Percentiles rank a stretch among this genome's conserved stretches.
These are phyloP conservation scores for Flaveria bidentis DNA, from an alignment of 129 eudicot species.

Conservation along the genomic window DNA sequence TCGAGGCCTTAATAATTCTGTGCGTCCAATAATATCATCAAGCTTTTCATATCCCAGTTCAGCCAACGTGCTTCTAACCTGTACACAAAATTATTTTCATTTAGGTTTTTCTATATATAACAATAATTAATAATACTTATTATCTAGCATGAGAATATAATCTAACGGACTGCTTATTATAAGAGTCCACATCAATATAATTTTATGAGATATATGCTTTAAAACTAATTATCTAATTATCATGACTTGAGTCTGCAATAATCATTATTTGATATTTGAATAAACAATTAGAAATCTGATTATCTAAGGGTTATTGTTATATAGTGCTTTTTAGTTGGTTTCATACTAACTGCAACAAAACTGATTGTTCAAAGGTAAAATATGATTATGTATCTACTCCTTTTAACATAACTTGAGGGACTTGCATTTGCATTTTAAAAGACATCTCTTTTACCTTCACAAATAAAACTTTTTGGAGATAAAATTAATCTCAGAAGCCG, in stretches of 20 bases:
- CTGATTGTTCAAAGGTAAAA: background rate
- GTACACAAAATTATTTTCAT: slow-evolving; percentile 19
- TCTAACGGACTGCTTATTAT: background rate
- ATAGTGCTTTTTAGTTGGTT: no score
- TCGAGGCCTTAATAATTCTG: slow-evolving; percentile 84
- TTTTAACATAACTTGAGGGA: background rate
- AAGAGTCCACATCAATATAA: background rate
- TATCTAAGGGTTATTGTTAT: no score
- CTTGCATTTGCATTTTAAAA: background rate
- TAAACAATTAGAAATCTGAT: no score
- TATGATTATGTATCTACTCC: background rate
- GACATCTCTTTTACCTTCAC: background rate
- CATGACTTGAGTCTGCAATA: no score
- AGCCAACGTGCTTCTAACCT: slow-evolving; percentile 98
- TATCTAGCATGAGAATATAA: background rate
- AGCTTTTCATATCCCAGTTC: slow-evolving; percentile 94
- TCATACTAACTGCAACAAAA: no score
- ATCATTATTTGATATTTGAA: no score
- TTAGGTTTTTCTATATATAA: background rate
- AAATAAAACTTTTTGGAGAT: background rate
- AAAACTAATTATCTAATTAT: background rate
- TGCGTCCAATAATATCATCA: slow-evolving; percentile 93
- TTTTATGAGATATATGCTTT: background rate
- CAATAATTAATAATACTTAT: background rate
- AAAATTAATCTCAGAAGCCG: background rate